A percentile compares a stretch with the other conserved stretches of the same genome.
These are phyloP conservation scores for Pezicula radicicola DNA, from an alignment of 2,329 filamentous ascomycete genomes.

Conservation along the genomic window DNA sequence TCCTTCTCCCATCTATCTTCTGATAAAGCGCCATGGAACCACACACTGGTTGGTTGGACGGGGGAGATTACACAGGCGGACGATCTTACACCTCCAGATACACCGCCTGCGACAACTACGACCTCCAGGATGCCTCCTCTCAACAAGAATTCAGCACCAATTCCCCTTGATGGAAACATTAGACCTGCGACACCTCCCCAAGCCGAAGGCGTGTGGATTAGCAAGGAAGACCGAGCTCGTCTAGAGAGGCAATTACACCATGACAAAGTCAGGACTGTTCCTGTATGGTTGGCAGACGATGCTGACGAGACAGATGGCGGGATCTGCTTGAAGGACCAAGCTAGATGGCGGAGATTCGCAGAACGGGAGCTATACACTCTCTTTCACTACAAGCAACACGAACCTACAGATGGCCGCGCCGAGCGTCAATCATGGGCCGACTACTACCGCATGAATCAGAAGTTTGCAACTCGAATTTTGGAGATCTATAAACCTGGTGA, in stretches of 20 bases:
- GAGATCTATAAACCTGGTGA: constrained; percentile 90
- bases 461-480: constrained; percentile 86
- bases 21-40: constrained; percentile 81
- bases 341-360: constrained; percentile 83
- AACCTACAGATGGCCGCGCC: constrained; percentile 78
- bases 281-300: constrained; percentile 86
- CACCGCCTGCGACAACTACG: constrained; percentile 47
- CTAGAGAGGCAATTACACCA: constrained; percentile 73
- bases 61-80: constrained; percentile 70
- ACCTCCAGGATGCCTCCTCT: constrained; percentile 45
- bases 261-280: constrained; percentile 74
- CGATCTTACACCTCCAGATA: constrained; percentile 41
- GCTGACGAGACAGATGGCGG: constrained; percentile 61
- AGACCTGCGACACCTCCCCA: constrained; percentile 55
- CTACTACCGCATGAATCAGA: constrained; percentile 89
- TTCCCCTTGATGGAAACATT: constrained; percentile 65
- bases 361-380: constrained; percentile 90
- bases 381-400: constrained; percentile 95
- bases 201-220: constrained; percentile 68
- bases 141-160: constrained; percentile 75
- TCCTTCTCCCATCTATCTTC: constrained; percentile 86
- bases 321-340: constrained; percentile 75
- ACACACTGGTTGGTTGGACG: constrained; percentile 92
- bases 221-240: constrained; percentile 64
- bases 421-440: constrained; percentile 86